Evolutionary conservation across 129 eudicot species (phyloP).

Genomic region (Helianthus tuberosus): DNA sequence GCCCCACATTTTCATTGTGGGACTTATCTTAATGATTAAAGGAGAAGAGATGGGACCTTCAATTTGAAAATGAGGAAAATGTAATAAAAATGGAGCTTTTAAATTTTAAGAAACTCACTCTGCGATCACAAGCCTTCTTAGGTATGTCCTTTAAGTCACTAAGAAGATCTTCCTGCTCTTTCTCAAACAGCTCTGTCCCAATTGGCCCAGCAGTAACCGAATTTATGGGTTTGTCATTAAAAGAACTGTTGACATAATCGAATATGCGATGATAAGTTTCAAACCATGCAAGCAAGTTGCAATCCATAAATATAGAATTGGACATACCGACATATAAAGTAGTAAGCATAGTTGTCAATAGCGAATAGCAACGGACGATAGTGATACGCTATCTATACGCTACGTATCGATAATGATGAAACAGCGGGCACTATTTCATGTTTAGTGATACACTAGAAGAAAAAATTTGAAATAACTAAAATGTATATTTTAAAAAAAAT

Average conservation of each 20-base stretch:
- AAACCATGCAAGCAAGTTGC: too few species aligned
- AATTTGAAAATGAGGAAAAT: neutral
- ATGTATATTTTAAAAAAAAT: too few species aligned
- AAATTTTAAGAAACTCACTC: conserved; percentile 50
- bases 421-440: too few species aligned
- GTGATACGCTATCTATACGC: too few species aligned
- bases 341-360: too few species aligned
- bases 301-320: neutral
- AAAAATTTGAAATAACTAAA: too few species aligned
- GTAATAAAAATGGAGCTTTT: neutral
- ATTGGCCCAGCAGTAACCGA: conserved; percentile 70
- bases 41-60: neutral
- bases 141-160: conserved; percentile 89
- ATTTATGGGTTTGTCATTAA: conserved; percentile 89
- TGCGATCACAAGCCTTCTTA: conserved; percentile 98
- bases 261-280: neutral
- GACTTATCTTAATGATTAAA: neutral
- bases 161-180: conserved; percentile 93
- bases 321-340: too few species aligned
- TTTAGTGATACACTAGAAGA: too few species aligned
- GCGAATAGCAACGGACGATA: too few species aligned
- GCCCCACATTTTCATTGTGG: neutral
- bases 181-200: conserved; percentile 91
- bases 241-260: conserved; percentile 49
- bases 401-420: too few species aligned